These are phyloP conservation scores for Sporothrix curviconia DNA, from an alignment of 2,329 filamentous ascomycete species.

Conservation along the genomic window DNA sequence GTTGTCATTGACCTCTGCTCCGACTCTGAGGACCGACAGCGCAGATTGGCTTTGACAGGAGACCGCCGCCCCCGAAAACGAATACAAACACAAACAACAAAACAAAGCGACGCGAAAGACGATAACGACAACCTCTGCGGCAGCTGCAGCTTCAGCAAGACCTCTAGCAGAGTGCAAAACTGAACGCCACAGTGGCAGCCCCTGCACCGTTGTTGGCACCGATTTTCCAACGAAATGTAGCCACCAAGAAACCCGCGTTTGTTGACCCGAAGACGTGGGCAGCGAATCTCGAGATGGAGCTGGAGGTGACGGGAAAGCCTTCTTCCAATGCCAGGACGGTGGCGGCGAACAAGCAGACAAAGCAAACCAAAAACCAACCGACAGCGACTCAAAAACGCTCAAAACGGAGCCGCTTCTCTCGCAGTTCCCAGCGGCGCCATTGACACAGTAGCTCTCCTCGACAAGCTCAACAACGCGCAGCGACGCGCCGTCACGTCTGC, in stretches of 20 bases:
- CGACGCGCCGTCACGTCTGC: conserved; percentile 48
- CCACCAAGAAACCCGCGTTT: neutral
- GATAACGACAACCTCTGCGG: neutral
- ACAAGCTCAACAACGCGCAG: conserved; percentile 49
- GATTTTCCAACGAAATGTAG: neutral
- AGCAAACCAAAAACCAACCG: conserved; percentile 2
- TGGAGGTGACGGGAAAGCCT: too few relatives aligned
- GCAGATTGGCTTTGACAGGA: neutral
- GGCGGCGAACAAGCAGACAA: neutral
- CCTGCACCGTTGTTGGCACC: neutral
- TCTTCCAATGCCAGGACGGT: too few relatives aligned
- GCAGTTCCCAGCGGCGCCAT: too few relatives aligned
- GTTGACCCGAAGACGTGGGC: too few relatives aligned
- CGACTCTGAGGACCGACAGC: conserved; percentile 5
- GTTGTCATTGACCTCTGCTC: conserved; percentile 13
- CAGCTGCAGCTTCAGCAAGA: neutral
- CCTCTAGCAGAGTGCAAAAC: neutral
- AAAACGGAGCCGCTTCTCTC: too few relatives aligned
- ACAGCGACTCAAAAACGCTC: too few relatives aligned
- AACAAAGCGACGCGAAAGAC: neutral
- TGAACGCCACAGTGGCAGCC: neutral
- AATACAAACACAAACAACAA: neutral
- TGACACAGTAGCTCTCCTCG: conserved; percentile 30
- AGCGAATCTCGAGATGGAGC: too few relatives aligned
- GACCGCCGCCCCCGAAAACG: neutral